Percentiles rank a stretch among this genome's conserved stretches.
phyloP scores from a whole-genome alignment of 202 grass and related monocot species.

The Dendrocalamus latiflorus region DNA sequence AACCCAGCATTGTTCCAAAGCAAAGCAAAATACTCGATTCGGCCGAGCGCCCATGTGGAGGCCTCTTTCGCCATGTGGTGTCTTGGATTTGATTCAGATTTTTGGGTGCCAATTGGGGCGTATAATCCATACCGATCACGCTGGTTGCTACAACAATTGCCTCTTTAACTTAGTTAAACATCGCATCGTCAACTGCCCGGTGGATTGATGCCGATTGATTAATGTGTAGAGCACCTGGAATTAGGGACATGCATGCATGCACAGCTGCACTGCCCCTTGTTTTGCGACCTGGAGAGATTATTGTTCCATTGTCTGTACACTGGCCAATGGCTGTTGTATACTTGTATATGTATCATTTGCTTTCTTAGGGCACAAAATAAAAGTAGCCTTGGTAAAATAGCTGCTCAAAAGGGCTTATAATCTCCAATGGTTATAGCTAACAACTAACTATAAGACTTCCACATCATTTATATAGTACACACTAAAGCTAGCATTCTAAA shows the following conservation, averaged over 20 bases:
- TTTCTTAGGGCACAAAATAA: too few relatives aligned
- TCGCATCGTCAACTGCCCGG: background rate
- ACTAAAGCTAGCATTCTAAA: too few relatives aligned
- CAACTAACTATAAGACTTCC: too few relatives aligned
- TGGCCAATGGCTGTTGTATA: too few relatives aligned
- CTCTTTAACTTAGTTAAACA: background rate
- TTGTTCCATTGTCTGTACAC: background rate
- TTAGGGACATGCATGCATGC: background rate
- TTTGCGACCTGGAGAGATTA: too few relatives aligned
- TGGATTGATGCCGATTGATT: background rate
- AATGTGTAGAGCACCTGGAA: constrained; percentile 26
- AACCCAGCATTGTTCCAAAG: background rate
- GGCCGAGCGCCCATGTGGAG: constrained; percentile 1
- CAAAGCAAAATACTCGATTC: background rate
- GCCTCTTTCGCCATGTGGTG: constrained; percentile 1
- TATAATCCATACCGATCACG: constrained; percentile 11
- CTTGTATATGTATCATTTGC: too few relatives aligned
- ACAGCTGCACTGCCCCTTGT: constrained; percentile 2
- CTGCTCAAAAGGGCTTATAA: too few relatives aligned
- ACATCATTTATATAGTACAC: too few relatives aligned
- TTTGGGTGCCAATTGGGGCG: background rate
- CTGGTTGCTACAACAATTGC: background rate
- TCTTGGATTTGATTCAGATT: constrained; percentile 39
- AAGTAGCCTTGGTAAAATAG: too few relatives aligned
- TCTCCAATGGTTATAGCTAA: too few relatives aligned